Evolutionary conservation across 345 rosid species (phyloP), one percentile per base, ranked within the genome.

Genomic region (Eucalyptus fibrosa): DNA sequence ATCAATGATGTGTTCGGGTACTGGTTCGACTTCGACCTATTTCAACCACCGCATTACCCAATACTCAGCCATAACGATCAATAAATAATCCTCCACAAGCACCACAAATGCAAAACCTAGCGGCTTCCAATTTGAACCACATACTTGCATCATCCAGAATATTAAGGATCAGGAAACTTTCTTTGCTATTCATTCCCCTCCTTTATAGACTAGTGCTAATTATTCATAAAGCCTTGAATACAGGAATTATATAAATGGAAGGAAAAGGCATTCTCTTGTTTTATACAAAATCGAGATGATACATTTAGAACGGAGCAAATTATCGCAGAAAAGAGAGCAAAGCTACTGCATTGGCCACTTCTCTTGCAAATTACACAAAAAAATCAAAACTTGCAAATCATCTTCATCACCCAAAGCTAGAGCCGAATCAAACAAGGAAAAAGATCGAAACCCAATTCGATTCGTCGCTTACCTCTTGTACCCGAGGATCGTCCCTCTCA

Each of bases 21-120:
- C 90, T 96, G 99, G 93, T 97, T 97, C 0, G 97, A 96, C 92
- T 97, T 97, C 2, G 99, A 97, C 96, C 98, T 97, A 90, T 90
- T 88, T 51, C 85, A 88, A 88, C 26, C 89, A 69, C 85, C 85
- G 16, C 85, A 40, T 37, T 6, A 23, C 77, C 21, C 77, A 65
- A 65, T n/a, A 65, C 77, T 34, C 56, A 88, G 9, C 86, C 49
- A 42, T n/a, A 82, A 23, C 21, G 17, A 86, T 24, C 45, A 50
- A 89, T n/a, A n/a, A 65, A 17, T 30, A 65, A n/a, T 65, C 77
- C 77, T n/a, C 21, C 77, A 65, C 9, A 77, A 23, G 28, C 83
- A 21, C 83, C 83, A 77, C 24, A 23, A 77, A 30, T 44, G 44
- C 28, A 77, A 77, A 77, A 21, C 85, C 85, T 21, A 12, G 2